Conservation (phyloP, 2,329 filamentous ascomycete genomes). For the Aspergillus sergii region DNA sequence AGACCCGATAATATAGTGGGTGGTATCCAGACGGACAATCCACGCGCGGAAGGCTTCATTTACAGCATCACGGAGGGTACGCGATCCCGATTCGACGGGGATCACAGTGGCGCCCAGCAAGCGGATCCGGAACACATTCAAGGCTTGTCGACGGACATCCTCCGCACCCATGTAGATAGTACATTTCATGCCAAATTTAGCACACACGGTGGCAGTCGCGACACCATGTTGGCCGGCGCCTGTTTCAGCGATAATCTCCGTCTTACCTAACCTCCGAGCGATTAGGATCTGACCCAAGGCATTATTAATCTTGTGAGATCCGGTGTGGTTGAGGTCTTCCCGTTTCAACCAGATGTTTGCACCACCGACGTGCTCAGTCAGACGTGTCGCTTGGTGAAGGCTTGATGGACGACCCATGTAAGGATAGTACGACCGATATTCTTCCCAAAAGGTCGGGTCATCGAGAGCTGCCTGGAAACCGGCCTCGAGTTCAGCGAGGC, state of each 20-base stretch:
- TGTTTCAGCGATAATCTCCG: constrained; percentile 94
- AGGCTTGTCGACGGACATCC: constrained; percentile 86
- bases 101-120: constrained; percentile 87
- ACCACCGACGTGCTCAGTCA: constrained; percentile 83
- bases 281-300: constrained; percentile 86
- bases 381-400: constrained; percentile 78
- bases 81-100: constrained; percentile 81
- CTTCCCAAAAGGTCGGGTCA: constrained; percentile 90
- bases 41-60: constrained; percentile 91
- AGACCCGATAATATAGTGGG: constrained; percentile 94
- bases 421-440: constrained; percentile 87
- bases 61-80: constrained; percentile 78
- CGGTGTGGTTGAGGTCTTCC: constrained; percentile 94
- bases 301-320: constrained; percentile 98
- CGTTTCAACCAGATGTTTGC: constrained; percentile 96
- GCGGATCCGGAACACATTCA: constrained; percentile 96
- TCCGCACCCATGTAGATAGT: constrained; percentile 97
- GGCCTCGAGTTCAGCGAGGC: constrained; percentile 79
- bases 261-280: constrained; percentile 82
- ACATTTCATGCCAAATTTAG: constrained; percentile 94
- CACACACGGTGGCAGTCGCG: constrained; percentile 90
- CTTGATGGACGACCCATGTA: constrained; percentile 93
- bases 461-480: constrained; percentile 84
- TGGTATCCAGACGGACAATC: constrained; percentile 85
- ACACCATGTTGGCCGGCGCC: constrained; percentile 94